A percentile compares a stretch with the other conserved stretches of the same genome.
Conservation (phyloP, 352 stramenopile species). For the Pythium coloratum region DNA sequence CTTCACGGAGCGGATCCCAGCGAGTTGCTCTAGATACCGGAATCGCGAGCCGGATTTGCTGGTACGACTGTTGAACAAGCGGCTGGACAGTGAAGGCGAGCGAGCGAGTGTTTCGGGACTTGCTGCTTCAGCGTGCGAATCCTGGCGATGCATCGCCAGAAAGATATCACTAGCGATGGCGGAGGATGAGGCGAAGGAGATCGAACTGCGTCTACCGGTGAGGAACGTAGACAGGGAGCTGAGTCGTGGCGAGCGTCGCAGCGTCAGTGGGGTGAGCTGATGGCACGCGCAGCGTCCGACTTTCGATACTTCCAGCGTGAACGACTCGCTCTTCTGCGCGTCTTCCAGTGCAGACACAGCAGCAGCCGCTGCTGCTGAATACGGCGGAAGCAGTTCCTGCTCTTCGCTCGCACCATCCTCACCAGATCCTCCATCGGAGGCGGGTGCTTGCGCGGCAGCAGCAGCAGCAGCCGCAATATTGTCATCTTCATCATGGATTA, state of each 20-base stretch:
- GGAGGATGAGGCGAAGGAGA: slow-evolving; percentile 23
- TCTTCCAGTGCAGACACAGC: not conserved
- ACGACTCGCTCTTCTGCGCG: slow-evolving; percentile 22
- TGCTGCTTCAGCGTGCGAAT: not conserved
- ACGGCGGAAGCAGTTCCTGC: not conserved
- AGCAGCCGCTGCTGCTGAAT: not conserved
- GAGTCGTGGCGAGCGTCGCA: slow-evolving; percentile 35
- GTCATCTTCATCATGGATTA: slow-evolving; percentile 34
- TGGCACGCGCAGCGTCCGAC: slow-evolving; percentile 57
- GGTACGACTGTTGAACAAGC: slow-evolving; percentile 5
- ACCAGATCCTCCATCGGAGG: not conserved
- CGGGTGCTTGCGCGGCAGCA: not conserved
- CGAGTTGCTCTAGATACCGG: slow-evolving; percentile 25
- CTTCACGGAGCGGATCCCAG: slow-evolving; percentile 32
- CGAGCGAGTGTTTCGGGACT: not conserved
- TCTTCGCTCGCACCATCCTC: slow-evolving; percentile 11
- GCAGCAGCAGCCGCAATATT: not conserved
- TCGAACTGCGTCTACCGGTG: slow-evolving; percentile 24
- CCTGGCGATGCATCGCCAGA: slow-evolving; percentile 2
- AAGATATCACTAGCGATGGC: not conserved
- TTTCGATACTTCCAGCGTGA: slow-evolving; percentile 52
- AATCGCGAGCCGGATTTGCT: slow-evolving; percentile 26
- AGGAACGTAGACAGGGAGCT: slow-evolving; percentile 27
- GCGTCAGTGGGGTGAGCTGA: slow-evolving; percentile 42
- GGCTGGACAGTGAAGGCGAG: not conserved